Base-by-base conservation (phyloP, 2,329 filamentous ascomycete genomes). In the Colletotrichum tropicicola region DNA sequence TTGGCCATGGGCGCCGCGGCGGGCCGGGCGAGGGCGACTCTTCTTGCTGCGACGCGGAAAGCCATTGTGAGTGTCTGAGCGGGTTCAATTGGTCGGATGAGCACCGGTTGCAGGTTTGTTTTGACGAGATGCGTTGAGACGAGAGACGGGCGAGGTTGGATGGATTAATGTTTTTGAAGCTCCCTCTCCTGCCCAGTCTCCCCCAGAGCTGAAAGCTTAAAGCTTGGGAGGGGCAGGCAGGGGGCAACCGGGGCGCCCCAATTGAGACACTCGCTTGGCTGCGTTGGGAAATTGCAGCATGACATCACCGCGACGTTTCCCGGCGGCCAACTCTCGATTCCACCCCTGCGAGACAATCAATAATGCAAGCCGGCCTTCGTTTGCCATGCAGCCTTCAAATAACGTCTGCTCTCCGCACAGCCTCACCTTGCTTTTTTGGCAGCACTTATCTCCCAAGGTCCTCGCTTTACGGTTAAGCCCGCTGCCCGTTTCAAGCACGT, bases 1-100 rank as follows among this genome's bases (percentile, higher is more conserved):
- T 80, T 78, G 23, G 69, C 59, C 5, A 68, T 63, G 21, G 44
- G 17, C 13, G 28, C 44, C 32, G 72, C 44, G 35, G 73, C 63
- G 55, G 78, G 73, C 44, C 74, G 73, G 47, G 73, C 70, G 58
- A 75, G 69, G 39, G 73, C 73, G 47, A 73, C 67, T 39, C 74
- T 77, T 58, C 78, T 75, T 47, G 78, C 63, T 43, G 77, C 72
- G 53, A 71, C 65, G 57, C 78, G 78, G 73, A 79, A 77, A 35
- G 78, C 71, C 79, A 81, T 80, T 57, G 23, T 28, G 35, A 5
- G 37, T 10, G 43, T n/a, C 23, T 17, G 6, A 23, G 25, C 27
- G 23, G 21, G 30, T 10, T 27, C 2, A 39, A 52, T 54, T 44
- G 32, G n/a, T 59, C 64, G 28, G 52, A 55, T 44, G 30, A 10